Percentiles rank a stretch among this genome's conserved stretches.
These are phyloP conservation scores for Hydnomerulius pinastri DNA, from an alignment of 768 basidiomycete species.

Conservation along the genomic window DNA sequence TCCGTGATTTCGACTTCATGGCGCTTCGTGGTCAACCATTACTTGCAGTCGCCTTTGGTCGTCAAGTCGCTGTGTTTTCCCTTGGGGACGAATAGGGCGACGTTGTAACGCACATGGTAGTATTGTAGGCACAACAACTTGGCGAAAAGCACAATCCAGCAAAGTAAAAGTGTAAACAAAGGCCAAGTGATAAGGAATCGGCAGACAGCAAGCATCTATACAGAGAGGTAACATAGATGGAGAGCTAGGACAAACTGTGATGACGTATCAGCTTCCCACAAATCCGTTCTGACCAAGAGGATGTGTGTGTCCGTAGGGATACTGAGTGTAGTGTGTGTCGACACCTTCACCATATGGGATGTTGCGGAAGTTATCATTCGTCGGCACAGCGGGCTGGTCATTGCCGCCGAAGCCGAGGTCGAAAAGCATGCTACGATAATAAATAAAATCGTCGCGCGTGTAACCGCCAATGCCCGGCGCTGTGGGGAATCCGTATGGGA, in stretches of 20 bases:
- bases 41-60: conserved; percentile 68
- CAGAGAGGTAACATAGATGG: conserved; percentile 1
- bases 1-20: conserved; percentile 80
- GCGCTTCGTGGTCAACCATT: conserved; percentile 58
- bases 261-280: conserved; percentile 17
- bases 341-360: conserved; percentile 37
- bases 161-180: conserved; percentile 11
- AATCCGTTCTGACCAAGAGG: conserved; percentile 25
- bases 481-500: conserved; percentile 32
- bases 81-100: conserved; percentile 58
- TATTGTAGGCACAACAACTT: background rate
- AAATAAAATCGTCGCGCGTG: conserved; percentile 59
- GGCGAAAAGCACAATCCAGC: conserved; percentile 20
- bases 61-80: conserved; percentile 58
- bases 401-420: conserved; percentile 67
- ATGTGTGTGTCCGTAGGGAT: conserved; percentile 32
- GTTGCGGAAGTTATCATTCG: conserved; percentile 27
- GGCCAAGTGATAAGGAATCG: background rate
- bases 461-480: conserved; percentile 29
- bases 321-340: conserved; percentile 33
- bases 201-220: conserved; percentile 6
- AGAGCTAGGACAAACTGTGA: no score
- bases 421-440: conserved; percentile 75
- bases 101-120: conserved; percentile 6
- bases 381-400: conserved; percentile 25